phyloP scores from a whole-genome alignment of 345 rosid genomes.

The Salix koriyanagi region DNA sequence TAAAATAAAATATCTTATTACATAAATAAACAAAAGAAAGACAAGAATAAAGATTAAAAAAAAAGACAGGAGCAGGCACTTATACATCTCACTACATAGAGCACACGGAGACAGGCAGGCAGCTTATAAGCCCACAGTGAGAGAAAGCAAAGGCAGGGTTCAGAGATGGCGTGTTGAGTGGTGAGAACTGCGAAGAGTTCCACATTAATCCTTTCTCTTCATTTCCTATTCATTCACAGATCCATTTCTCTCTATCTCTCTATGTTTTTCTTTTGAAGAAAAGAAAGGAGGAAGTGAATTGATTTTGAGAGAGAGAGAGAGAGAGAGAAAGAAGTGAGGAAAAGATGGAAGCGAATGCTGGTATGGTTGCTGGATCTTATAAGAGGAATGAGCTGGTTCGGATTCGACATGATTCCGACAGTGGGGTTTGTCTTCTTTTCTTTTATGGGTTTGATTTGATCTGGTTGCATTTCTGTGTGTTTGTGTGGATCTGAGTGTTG shows the following conservation, averaged over 20 bases:
- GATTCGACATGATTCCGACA: constrained; percentile 93
- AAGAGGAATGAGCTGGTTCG: constrained; percentile 94
- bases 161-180: constrained; percentile 58
- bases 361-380: constrained; percentile 99
- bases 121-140: background rate
- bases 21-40: constrained; percentile 1
- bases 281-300: background rate
- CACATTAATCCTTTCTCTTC: background rate
- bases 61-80: constrained; percentile 17
- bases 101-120: background rate
- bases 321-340: no score
- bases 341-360: constrained; percentile 85
- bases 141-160: constrained; percentile 7
- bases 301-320: background rate
- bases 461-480: background rate
- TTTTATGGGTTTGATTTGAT: background rate
- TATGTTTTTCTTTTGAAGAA: background rate
- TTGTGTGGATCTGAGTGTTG: background rate
- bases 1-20: constrained; percentile 11
- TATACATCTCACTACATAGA: background rate
- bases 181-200: constrained; percentile 35
- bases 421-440: constrained; percentile 63
- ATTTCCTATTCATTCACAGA: background rate
- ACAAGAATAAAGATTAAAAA: constrained; percentile 16
- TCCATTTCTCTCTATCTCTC: constrained; percentile 4